phyloP scores from a whole-genome alignment of 495 filamentous ascomycete genomes.

The Bryoglossum gracile region DNA sequence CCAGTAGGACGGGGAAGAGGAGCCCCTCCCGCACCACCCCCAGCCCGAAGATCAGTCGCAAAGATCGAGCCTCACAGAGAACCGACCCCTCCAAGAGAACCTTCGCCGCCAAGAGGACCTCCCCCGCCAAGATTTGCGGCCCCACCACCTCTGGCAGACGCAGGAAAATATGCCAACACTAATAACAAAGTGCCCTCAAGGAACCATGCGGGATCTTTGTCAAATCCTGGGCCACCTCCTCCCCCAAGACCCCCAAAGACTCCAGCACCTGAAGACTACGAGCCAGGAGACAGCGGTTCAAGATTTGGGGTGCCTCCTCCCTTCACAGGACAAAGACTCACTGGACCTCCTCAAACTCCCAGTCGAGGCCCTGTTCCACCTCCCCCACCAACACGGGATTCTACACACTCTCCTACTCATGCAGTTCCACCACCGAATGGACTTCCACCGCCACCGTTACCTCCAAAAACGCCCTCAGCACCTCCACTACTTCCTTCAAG shows the following conservation, averaged over 20 bases:
- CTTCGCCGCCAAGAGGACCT: slow-evolving; percentile 43
- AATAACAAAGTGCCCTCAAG: slow-evolving; percentile 44
- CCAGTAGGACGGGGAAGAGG: slow-evolving; percentile 36
- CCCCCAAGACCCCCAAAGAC: slow-evolving; percentile 85
- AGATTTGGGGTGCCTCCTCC: slow-evolving; percentile 77
- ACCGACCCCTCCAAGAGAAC: slow-evolving; percentile 50
- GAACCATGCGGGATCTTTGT: slow-evolving; percentile 50
- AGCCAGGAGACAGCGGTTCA: slow-evolving; percentile 31
- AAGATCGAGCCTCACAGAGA: slow-evolving; percentile 37
- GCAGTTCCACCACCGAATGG: slow-evolving; percentile 35
- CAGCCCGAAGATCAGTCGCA: slow-evolving; percentile 53
- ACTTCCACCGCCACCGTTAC: slow-evolving; percentile 52
- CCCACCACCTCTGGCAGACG: slow-evolving; percentile 78
- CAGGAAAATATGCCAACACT: slow-evolving; percentile 66
- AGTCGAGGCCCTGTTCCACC: slow-evolving; percentile 58
- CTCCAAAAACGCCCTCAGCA: slow-evolving; percentile 63
- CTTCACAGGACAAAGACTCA: slow-evolving; percentile 62
- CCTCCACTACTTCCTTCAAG: slow-evolving; percentile 45
- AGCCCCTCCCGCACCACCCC: slow-evolving; percentile 78
- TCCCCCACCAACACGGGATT: slow-evolving; percentile 55
- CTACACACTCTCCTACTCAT: slow-evolving; percentile 29
- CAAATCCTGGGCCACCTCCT: slow-evolving; percentile 67
- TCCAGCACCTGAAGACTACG: slow-evolving; percentile 57
- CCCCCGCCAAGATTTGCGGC: slow-evolving; percentile 63
- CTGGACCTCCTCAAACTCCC: slow-evolving; percentile 68